Percentiles rank a stretch among this genome's conserved stretches.
These are phyloP conservation scores for Pleurotus sapidus DNA, from an alignment of 768 basidiomycete species.

Conservation along the genomic window DNA sequence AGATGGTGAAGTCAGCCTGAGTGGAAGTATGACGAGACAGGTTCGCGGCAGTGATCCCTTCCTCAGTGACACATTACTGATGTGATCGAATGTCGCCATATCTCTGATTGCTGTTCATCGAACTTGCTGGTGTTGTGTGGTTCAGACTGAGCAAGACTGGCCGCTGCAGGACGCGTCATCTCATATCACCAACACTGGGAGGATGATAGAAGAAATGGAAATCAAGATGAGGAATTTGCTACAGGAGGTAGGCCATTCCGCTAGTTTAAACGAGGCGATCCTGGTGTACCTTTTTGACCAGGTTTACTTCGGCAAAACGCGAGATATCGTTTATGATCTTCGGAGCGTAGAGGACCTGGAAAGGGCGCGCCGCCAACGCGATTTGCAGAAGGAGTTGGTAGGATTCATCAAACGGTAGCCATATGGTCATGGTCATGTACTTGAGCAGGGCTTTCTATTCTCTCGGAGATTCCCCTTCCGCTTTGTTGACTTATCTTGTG, in stretches of 20 bases:
- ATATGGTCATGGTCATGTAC: too few relatives aligned
- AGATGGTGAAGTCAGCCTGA: conserved; percentile 77
- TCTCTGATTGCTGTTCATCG: conserved; percentile 6
- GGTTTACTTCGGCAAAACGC: conserved; percentile 97
- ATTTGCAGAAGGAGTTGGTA: conserved; percentile 88
- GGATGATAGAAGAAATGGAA: conserved; percentile 98
- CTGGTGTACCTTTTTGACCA: conserved; percentile 19
- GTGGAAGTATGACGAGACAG: conserved; percentile 98
- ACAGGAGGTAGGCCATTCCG: conserved; percentile 58
- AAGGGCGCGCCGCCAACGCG: conserved; percentile 73
- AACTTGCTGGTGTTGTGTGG: conserved; percentile 7
- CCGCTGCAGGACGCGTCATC: conserved; percentile 75
- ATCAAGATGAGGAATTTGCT: conserved; percentile 97
- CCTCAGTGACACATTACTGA: background rate
- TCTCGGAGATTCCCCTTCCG: too few relatives aligned
- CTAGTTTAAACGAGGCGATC: background rate
- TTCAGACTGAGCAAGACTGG: conserved; percentile 83
- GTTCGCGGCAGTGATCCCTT: conserved; percentile 38
- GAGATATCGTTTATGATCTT: conserved; percentile 91
- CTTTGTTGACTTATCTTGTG: too few relatives aligned
- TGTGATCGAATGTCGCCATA: conserved; percentile 1
- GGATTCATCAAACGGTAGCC: conserved; percentile 76
- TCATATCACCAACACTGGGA: conserved; percentile 92
- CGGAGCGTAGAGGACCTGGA: conserved; percentile 86
- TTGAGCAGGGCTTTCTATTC: too few relatives aligned